Base-by-base conservation (phyloP, 2,329 filamentous ascomycete genomes). In the Biscogniauxia sp. region DNA sequence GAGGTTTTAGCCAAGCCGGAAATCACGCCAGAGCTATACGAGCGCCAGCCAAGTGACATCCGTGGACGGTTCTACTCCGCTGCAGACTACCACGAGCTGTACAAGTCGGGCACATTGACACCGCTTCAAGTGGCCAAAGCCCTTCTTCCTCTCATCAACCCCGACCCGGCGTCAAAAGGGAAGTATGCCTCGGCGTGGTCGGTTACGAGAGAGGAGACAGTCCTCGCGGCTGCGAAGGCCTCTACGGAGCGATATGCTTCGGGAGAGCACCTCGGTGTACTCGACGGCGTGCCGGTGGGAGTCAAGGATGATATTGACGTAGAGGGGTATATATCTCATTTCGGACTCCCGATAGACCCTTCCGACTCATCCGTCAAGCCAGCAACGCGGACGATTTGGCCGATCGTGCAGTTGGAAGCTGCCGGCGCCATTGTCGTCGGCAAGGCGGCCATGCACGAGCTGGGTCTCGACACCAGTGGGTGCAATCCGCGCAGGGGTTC, bases 261-360 rank as follows among this genome's bases (percentile, higher is more conserved):
- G 17, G 89, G 90, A 0, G 82, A 82, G 63, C 82, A 87, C 0
- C 74, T 92, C 17, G 82, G 91, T 13, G 77, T 91, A 5, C 78
- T 96, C 7, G 93, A 97, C 69, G 93, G 93, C 13, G 86, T 96
- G 0, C 93, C 92, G 0, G 84, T 96, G 54, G 90, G 88, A 0
- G 85, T 95, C 68, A 96, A 97, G 76, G 92, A 96, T 70, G 92
- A 96, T 70, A 82, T 88, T 17, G 82, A 89, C 64, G 79, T 93
- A 32, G 81, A 85, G 64, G 91, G 90, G 15, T 93, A 92, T 72
- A 82, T 84, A 55, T 85, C 82, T 64, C 88, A 86, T 57, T 76
- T 84, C 54, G 92, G 90, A 20, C 87, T 88, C 69, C 82, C 78
- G 63, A 79, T 87, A 53, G 81, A 89, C 64, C 82, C 84, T 60